Conservation (phyloP, 2,329 filamentous ascomycete species). For the Tolypocladium sp. region DNA sequence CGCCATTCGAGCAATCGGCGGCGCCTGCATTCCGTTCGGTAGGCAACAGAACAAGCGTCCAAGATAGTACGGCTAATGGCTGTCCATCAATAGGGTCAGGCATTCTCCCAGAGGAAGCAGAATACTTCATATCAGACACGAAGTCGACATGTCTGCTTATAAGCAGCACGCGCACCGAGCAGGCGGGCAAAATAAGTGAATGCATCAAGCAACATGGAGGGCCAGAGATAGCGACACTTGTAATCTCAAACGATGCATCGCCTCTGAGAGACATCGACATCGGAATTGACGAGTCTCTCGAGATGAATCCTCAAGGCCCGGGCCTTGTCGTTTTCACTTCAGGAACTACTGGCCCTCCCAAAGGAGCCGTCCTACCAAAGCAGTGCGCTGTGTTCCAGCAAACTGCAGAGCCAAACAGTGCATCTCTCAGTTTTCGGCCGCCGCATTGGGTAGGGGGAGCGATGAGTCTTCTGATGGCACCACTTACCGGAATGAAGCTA, state of each 20-base stretch:
- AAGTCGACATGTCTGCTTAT: constrained; percentile 5
- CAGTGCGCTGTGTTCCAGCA: background rate
- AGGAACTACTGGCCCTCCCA: constrained; percentile 67
- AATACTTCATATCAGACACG: constrained; percentile 4
- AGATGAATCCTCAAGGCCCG: constrained; percentile 5
- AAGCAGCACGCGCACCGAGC: background rate
- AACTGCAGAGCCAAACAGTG: background rate
- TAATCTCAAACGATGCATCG: constrained; percentile 5
- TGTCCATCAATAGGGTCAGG: constrained; percentile 1
- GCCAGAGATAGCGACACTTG: background rate
- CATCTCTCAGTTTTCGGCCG: constrained; percentile 8
- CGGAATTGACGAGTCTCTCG: constrained; percentile 3
- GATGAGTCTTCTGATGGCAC: constrained; percentile 2
- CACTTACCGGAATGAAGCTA: constrained; percentile 7
- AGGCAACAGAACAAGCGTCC: background rate
- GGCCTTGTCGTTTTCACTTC: constrained; percentile 40
- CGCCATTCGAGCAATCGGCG: constrained; percentile 9
- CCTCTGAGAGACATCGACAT: constrained; percentile 1
- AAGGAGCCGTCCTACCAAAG: constrained; percentile 56
- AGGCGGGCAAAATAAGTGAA: background rate
- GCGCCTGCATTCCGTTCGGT: constrained; percentile 10
- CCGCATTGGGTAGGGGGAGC: constrained; percentile 11
- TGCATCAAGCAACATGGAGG: too few relatives aligned
- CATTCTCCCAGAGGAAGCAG: constrained; percentile 8
- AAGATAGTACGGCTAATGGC: background rate